Evolutionary conservation across 2,329 filamentous ascomycete genomes (phyloP), one percentile per base, ranked within the genome.

Genomic region (Epichloe typhina): DNA sequence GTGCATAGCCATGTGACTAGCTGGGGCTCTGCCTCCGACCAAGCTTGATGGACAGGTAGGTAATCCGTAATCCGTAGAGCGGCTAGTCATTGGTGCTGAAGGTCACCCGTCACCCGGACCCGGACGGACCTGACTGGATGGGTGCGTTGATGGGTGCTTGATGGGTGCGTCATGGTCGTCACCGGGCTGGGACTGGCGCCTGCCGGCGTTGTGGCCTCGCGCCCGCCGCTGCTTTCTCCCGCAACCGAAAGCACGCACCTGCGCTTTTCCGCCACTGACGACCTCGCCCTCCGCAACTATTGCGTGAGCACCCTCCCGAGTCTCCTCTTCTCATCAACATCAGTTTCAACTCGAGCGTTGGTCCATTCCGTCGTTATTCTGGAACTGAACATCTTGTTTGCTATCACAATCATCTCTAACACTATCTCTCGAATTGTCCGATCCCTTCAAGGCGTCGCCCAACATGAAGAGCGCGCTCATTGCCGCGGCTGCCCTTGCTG

Each of bases 381-480:
- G 26, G 26, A 11, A 31, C 3, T 31, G 26, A 31, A 11, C 3
- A 21, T 26, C 9, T n/a, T 31, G 7, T 7, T 42, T 13, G 33
- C 17, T 33, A 19, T 19, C 26, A 11, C 8, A 26, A 44, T 26
- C 23, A 31, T 44, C 23, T 44, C 26, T 11, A 9, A 31, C 26
- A 11, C 26, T 2, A 4, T 31, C 26, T 31, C 9, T 31, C 26
- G 26, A 31, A 31, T 31, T 31, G 26, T 9, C 8, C 26, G 7
- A 26, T 31, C 12, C 21, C 17, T 7, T 9, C 49, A 26, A 58
- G 45, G 39, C 51, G 52, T 58, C 56, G 67, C 67, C 69, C 71
- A 76, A 59, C 69, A 97, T 96, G 91, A 96, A 94, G 84, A 82
- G 82, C 70, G 75, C 83, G 72, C 74, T 89, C 64, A 70, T 95